phyloP scores from a whole-genome alignment of 2,329 filamentous ascomycete species.

The Mycogone perniciosa region DNA sequence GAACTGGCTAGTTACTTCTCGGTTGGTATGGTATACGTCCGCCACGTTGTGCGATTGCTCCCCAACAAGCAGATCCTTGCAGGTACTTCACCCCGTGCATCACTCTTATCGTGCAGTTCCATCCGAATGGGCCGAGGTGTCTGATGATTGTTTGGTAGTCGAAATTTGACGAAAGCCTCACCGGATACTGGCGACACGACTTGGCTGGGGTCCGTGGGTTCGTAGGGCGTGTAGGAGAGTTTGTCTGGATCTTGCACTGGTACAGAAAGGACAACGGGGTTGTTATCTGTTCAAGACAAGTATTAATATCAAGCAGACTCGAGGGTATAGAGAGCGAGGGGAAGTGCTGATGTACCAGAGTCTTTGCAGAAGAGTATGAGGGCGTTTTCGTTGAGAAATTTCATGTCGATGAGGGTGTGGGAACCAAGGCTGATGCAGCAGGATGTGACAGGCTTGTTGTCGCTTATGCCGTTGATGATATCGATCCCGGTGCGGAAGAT shows the following conservation, averaged over 20 bases:
- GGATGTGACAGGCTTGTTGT: constrained; percentile 31
- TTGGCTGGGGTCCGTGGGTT: constrained; percentile 16
- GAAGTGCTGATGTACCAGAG: constrained; percentile 25
- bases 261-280: constrained; percentile 25
- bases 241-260: constrained; percentile 30
- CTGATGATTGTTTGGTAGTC: constrained; percentile 22
- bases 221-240: constrained; percentile 33
- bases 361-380: constrained; percentile 53
- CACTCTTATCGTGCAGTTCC: constrained; percentile 42
- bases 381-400: constrained; percentile 58
- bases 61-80: constrained; percentile 46
- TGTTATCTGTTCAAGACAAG: constrained; percentile 17
- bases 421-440: constrained; percentile 37
- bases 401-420: constrained; percentile 52
- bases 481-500: constrained; percentile 48
- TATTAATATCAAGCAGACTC: neutral
- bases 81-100: constrained; percentile 40
- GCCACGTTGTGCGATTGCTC: constrained; percentile 40
- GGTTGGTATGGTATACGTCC: constrained; percentile 37
- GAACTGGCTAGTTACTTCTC: neutral
- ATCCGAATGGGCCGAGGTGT: constrained; percentile 38
- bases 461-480: constrained; percentile 55
- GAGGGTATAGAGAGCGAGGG: neutral
- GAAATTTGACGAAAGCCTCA: constrained; percentile 18
- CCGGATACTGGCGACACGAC: constrained; percentile 5